Conservation (phyloP, 2,329 filamentous ascomycete species). For the Colletotrichum sp. region DNA sequence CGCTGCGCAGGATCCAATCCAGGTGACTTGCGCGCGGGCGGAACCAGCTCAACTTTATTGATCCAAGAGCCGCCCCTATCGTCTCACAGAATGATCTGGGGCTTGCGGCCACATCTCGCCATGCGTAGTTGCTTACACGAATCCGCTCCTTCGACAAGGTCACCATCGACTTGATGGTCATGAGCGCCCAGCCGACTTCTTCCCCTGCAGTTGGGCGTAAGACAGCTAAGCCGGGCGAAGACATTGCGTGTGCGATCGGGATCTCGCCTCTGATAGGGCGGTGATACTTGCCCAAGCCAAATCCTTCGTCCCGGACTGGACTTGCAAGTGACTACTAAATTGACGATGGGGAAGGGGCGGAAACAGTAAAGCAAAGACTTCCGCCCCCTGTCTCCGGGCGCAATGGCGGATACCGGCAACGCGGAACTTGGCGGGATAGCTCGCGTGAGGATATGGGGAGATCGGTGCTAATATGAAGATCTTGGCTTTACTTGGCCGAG, state of each 20-base stretch:
- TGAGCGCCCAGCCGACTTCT: neutral
- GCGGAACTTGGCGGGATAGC: neutral
- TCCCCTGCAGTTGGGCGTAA: neutral
- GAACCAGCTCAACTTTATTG: neutral
- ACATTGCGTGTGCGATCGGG: neutral
- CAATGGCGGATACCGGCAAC: neutral
- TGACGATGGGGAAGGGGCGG: neutral
- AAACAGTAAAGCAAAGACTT: neutral
- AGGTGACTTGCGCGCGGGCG: neutral
- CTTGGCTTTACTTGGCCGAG: neutral
- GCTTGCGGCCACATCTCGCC: neutral
- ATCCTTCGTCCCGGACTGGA: neutral
- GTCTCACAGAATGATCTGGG: neutral
- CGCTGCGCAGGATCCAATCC: too few relatives aligned
- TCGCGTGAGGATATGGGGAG: neutral
- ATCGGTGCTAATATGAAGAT: neutral
- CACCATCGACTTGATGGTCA: neutral
- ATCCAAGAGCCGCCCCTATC: neutral
- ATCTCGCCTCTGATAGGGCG: neutral
- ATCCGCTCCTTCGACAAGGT: neutral
- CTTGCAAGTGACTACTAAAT: neutral
- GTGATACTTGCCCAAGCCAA: neutral
- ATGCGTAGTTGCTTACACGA: neutral
- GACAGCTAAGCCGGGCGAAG: neutral
- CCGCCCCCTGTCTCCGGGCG: neutral